Evolutionary conservation across 352 stramenopile genomes (phyloP), one percentile per base, ranked within the genome.

Genomic region (Phytopythium kandeliae): DNA sequence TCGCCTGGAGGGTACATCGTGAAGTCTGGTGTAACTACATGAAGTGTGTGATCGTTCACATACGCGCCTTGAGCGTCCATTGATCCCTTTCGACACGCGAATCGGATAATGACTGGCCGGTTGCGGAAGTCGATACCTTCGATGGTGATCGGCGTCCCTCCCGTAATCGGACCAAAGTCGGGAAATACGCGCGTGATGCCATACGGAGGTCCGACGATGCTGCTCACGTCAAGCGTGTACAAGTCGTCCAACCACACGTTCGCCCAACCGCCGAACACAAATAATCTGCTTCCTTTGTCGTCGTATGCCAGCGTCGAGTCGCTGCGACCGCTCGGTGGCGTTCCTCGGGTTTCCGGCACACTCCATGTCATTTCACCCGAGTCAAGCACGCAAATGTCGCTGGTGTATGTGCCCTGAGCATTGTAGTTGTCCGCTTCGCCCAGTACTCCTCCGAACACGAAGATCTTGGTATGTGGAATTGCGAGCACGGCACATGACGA

Each of bases 261-360:
- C 1, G 92, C 88, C 95, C 96, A 99, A 26, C 96, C 96, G 21
- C 96, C 96, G 63, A 98, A 98, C 25, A 98, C 62, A 26, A 98
- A 63, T 17, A 99, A 57, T 0, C 89, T 76, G 31, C 85, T 95
- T 33, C 83, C 82, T 47, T 96, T 95, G 64, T 91, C 80, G 42
- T 98, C 95, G 67, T 98, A 98, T 2, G 80, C 79, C 25, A 98
- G 85, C n/a, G 89, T 93, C 47, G 92, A 86, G 65, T 99, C 96
- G 9, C 92, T 84, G 51, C 95, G 85, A 19, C 92, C 85, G 36
- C 74, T 86, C 3, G 96, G 95, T 16, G 90, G 65, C 0, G 69
- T 61, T 7, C 96, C 96, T 7, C 75, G 65, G 24, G 94, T 85
- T 21, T 86, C 69, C 2, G 92, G 91, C 19, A 79, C 74, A 4